Base-by-base conservation (phyloP, 2,329 filamentous ascomycete genomes). In the Didymella lethalis region DNA sequence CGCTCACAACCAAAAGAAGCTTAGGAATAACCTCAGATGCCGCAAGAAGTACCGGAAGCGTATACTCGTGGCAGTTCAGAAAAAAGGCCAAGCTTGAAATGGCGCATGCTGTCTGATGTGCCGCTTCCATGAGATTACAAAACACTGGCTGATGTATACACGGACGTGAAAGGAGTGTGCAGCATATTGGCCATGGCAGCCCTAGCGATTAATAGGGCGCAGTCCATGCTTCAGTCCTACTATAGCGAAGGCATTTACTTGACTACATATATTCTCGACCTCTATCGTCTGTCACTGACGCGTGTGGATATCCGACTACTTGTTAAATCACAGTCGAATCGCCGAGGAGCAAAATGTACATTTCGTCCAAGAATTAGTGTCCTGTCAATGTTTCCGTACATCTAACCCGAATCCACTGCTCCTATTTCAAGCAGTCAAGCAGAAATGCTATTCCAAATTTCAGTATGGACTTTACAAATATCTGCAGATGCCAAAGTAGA, bases 101-200 rank as follows among this genome's bases (percentile, higher is more conserved):
- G 14, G n/a, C 36, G 18, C 34, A 11, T 23, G 10, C 18, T 11
- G 10, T 25, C 34, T 7, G 20, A 12, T 5, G 18, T 44, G 20
- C 52, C 45, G 25, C 20, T 55, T 5, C 28, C 32, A 7, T 36
- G n/a, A 3, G 32, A 6, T 7, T 36, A 16, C 32, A 36, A 36
- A 3, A 18, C 32, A n/a, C 32, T 36, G 5, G 16, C 31, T 7
- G 32, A 36, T n/a, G 16, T 36, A 3, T 36, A n/a, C 32, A 18
- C 7, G 7, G 32, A 18, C 38, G 38, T 55, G 16, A 44, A 44
- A 16, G 52, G 48, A 23, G 44, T 29, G 45, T 48, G 28, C 6
- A 6, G 2, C 8, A 6, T 18, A 3, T 10, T 4, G 4, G 28
- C 25, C 0, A 14, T 23, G 10, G 28, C 45, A 10, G 4, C 23